These are phyloP conservation scores for Penicillium sp. DNA, from an alignment of 2,329 filamentous ascomycete genomes.

Conservation along the genomic window DNA sequence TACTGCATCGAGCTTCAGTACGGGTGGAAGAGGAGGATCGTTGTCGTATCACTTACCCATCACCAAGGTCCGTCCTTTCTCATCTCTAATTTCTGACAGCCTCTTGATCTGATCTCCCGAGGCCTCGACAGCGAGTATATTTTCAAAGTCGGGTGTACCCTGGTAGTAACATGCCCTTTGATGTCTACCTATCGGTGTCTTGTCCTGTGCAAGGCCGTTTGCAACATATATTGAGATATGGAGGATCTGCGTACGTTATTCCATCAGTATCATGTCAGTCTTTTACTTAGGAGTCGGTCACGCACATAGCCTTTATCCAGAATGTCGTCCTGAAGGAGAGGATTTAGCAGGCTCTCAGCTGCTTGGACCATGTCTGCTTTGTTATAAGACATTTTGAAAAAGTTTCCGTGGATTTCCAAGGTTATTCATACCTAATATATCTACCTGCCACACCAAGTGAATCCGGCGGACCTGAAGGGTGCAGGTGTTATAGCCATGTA, in stretches of 20 bases:
- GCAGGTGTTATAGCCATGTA: constrained; percentile 39
- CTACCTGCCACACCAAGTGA: constrained; percentile 41
- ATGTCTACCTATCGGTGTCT: constrained; percentile 25
- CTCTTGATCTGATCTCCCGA: constrained; percentile 26
- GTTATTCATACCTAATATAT: constrained; percentile 23
- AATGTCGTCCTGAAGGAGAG: constrained; percentile 28
- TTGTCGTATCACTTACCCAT: constrained; percentile 22
- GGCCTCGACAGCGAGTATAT: constrained; percentile 26
- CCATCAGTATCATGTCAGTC: constrained; percentile 15
- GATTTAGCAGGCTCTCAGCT: constrained; percentile 24
- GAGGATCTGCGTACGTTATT: constrained; percentile 1
- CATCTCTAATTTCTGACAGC: constrained; percentile 21
- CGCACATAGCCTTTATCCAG: constrained; percentile 32
- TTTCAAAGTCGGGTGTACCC: constrained; percentile 20
- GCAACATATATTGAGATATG: constrained; percentile 30
- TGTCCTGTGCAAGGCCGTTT: constrained; percentile 19
- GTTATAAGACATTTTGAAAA: not conserved
- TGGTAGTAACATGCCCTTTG: constrained; percentile 27
- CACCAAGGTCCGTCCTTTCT: constrained; percentile 23
- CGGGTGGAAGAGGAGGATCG: not conserved
- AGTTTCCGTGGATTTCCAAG: not conserved
- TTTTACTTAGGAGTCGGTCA: constrained; percentile 23
- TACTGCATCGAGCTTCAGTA: not conserved
- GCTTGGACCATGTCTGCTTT: constrained; percentile 21
- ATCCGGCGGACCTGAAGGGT: constrained; percentile 32